These are phyloP conservation scores for Mycena alexandri DNA, from an alignment of 768 basidiomycete genomes.

Conservation along the genomic window DNA sequence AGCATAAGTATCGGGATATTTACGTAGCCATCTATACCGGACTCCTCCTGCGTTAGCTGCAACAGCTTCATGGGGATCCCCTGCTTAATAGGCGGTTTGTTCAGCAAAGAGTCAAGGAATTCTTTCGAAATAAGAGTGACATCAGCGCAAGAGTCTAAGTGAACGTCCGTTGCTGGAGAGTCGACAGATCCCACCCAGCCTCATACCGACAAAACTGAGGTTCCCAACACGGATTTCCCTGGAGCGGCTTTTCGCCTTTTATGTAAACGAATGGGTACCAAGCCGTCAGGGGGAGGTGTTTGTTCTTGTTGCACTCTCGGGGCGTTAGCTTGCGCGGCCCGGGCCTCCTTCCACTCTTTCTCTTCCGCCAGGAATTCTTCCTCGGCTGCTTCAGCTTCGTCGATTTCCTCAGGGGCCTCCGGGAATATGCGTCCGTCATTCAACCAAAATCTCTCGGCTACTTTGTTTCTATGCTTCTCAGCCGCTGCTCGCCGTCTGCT, in stretches of 20 bases:
- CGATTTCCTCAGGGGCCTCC: too few relatives aligned
- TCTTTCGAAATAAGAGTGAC: neutral
- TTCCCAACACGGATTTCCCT: neutral
- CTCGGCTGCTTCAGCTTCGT: neutral
- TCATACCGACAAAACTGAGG: neutral
- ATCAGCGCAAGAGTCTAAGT: neutral
- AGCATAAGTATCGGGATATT: neutral
- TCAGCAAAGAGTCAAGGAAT: neutral
- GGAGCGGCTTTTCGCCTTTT: neutral
- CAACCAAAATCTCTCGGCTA: conserved; percentile 8
- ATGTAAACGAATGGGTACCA: neutral
- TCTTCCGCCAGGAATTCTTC: neutral
- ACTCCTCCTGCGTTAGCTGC: neutral
- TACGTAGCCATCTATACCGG: neutral
- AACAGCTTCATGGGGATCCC: neutral
- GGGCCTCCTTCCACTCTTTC: neutral
- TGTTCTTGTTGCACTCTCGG: neutral
- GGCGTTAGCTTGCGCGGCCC: neutral
- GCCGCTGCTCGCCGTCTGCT: neutral
- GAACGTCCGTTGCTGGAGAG: neutral
- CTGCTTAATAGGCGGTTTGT: neutral
- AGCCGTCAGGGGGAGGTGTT: neutral
- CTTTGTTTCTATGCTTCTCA: neutral
- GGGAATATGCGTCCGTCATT: conserved; percentile 3
- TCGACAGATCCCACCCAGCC: neutral